phyloP scores from a whole-genome alignment of 257 asterid species.

The Ocimum tenuiflorum region DNA sequence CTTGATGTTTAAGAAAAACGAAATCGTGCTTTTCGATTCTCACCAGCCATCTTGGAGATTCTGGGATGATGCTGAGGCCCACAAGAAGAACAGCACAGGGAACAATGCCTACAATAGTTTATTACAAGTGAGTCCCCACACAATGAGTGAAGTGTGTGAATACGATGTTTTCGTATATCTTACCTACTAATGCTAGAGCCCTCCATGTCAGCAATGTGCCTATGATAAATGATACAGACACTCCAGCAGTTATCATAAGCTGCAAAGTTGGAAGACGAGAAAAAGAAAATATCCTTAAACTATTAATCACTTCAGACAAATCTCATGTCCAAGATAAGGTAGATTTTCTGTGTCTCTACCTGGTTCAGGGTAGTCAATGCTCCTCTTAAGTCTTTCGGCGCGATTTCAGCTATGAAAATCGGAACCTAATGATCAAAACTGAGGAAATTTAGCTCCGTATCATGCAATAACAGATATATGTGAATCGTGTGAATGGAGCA shows the following conservation, averaged over 20 bases:
- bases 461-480: neutral
- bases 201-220: slow-evolving; percentile 83
- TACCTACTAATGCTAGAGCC: slow-evolving; percentile 65
- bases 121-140: too few relatives aligned
- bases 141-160: too few relatives aligned
- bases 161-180: neutral
- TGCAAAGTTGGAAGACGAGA: slow-evolving; percentile 23
- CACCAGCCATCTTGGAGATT: slow-evolving; percentile 96
- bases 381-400: slow-evolving; percentile 83
- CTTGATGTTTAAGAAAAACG: neutral
- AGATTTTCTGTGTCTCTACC: slow-evolving; percentile 32
- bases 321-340: neutral
- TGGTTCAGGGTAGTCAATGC: slow-evolving; percentile 76
- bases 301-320: neutral
- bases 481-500: neutral
- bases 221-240: slow-evolving; percentile 78
- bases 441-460: too few relatives aligned
- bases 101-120: slow-evolving; percentile 69
- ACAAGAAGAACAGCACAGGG: slow-evolving; percentile 66
- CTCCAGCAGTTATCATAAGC: slow-evolving; percentile 81
- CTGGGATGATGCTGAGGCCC: slow-evolving; percentile 72
- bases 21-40: slow-evolving; percentile 1
- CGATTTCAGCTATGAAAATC: slow-evolving; percentile 81
- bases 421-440: slow-evolving; percentile 50
- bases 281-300: neutral